A percentile compares a stretch with the other conserved stretches of the same genome.
Conservation (phyloP, 352 stramenopile genomes). For the Globisporangium abappressorium region DNA sequence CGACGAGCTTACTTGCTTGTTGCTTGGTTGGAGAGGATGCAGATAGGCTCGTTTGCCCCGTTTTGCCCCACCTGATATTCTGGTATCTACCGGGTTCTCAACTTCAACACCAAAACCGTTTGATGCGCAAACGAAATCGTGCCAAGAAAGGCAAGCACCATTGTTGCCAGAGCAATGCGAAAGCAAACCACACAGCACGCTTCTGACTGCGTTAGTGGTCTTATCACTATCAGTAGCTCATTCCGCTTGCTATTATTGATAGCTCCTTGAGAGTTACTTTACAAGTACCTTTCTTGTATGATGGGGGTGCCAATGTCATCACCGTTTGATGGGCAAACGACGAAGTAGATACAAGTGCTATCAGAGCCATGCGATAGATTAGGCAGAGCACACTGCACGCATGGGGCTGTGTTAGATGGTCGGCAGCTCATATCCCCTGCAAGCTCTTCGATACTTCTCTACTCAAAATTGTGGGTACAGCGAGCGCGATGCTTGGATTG, state of each 20-base stretch:
- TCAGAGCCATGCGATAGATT: no score
- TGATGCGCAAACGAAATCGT: slow-evolving; percentile 1
- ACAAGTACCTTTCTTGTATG: background rate
- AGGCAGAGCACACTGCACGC: no score
- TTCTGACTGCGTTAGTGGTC: background rate
- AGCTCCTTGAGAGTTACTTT: no score
- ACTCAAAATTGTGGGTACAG: background rate
- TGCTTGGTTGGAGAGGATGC: background rate
- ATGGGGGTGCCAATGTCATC: no score
- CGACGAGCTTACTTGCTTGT: background rate
- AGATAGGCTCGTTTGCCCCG: background rate
- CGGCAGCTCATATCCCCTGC: no score
- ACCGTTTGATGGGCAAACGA: no score
- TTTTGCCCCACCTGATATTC: background rate
- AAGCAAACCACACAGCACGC: background rate
- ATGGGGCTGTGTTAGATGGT: no score
- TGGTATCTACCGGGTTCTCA: background rate
- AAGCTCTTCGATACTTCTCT: no score
- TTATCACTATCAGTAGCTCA: background rate
- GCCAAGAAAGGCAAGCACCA: no score
- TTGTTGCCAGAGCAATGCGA: background rate
- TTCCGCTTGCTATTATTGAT: no score
- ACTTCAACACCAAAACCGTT: background rate
- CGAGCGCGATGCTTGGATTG: background rate
- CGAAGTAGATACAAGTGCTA: no score